Evolutionary conservation across 2,329 filamentous ascomycete species (phyloP), one percentile per base, ranked within the genome.

Genomic region (Talaromyces albobiverticillius): DNA sequence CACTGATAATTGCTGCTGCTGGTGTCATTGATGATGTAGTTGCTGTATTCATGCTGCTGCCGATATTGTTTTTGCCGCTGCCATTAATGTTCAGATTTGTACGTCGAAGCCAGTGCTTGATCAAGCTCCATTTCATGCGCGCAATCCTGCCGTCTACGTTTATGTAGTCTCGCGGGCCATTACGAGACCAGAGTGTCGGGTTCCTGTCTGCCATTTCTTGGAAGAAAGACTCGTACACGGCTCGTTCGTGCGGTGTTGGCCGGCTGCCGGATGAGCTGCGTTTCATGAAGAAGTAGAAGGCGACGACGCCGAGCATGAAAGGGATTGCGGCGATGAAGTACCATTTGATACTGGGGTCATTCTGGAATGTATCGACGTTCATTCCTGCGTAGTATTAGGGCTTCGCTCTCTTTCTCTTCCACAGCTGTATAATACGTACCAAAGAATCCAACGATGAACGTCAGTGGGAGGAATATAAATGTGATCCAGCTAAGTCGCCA

Each of bases 191-290:
- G 2, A 81, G 67, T 1, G 64, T 55, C 1, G 79, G 76, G 51
- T 79, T 71, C 3, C 65, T 57, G n/a, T 67, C 69, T 4, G 77
- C 71, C 22, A 81, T 69, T 11, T 79, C 71, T 42, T 72, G 66
- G 62, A 78, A 82, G 13, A 81, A 71, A 4, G 70, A 64, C 59
- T 81, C 78, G 61, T 81, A 82, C 20, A 79, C 69, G 31, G 77
- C 78, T 13, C 79, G 68, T 38, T 75, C 71, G 43, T 77, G 72
- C 0, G 76, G 74, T 7, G 75, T 72, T 55, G 77, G 74, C 41
- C 72, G 68, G 36, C 67, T 64, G 10, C 74, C 68, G 3, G 78
- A 66, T 20, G 55, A 53, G 16, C 65, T 64, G 63, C 78, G 74
- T 59, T 80, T 79, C 48, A 79, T 68, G 32, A 67, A 62, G 59